Conservation (phyloP, 1,139 yeast genomes). For the Geotrichum klebahnii region DNA sequence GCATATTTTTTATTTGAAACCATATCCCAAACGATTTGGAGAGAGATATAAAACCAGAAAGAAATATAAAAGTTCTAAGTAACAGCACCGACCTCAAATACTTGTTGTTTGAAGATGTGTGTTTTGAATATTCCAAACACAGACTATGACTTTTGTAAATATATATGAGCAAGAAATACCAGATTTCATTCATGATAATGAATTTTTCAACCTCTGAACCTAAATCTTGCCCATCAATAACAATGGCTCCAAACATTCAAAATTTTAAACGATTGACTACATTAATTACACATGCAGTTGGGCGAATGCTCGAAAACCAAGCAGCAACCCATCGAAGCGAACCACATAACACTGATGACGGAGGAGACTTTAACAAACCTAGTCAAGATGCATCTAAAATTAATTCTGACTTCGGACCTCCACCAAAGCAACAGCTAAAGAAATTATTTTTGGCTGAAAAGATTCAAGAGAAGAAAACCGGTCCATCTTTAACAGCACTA, state of each 20-base stretch:
- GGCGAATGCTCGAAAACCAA: conserved; percentile 7
- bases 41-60: not conserved
- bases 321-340: not conserved
- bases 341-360: not conserved
- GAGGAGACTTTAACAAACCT: conserved; percentile 1
- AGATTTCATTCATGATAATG: not conserved
- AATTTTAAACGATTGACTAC: conserved; percentile 4
- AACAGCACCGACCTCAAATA: not conserved
- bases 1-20: conserved; percentile 10
- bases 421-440: not conserved
- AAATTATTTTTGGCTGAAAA: conserved; percentile 14
- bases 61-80: not conserved
- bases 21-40: not conserved
- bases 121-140: not conserved
- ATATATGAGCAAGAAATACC: not conserved
- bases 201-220: not conserved
- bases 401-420: not conserved
- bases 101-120: not conserved
- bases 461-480: conserved; percentile 5
- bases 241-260: conserved; percentile 2
- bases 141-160: not conserved
- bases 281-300: conserved; percentile 14
- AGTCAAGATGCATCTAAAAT: conserved; percentile 6
- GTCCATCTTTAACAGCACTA: too few relatives aligned
- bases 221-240: not conserved